Evolutionary conservation across 176 grass and related monocot genomes (phyloP), one percentile per base, ranked within the genome.

Genomic region (Carex scoparia): DNA sequence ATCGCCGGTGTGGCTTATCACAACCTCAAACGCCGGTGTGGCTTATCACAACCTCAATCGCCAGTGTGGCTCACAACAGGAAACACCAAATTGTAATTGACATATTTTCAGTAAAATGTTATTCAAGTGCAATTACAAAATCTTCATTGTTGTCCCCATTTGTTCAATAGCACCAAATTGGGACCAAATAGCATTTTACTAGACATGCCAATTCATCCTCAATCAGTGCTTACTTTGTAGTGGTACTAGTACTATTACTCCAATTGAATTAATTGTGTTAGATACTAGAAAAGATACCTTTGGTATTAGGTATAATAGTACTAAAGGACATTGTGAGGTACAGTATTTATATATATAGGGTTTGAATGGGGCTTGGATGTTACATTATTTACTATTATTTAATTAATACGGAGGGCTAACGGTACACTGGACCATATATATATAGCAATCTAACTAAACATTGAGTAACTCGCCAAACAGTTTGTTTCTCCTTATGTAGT

Each of bases 111-210:
- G 1, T 18, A 19, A 61, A 46, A 27, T 23, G n/a, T 73, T 23
- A 7, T 72, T 48, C 15, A 72, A 46, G 6, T 72, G 15, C 15
- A 72, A 46, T 72, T n/a, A 46, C 40, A 73, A 49, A 27, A 18
- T 73, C 14, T 38, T 46, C 37, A 4, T 3, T 73, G 40, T 38
- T 49, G 15, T 46, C 9, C 42, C 69, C 16, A 73, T 49, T 48
- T 73, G 18, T 73, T n/a, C 16, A 73, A 73, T 49, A 49, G 40
- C 16, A n/a, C 69, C 69, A 73, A 73, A 73, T n/a, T 73, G 38
- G 69, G 69, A 73, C 2, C 46, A 48, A 23, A 72, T 7, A 73
- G 6, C 18, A 73, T 49, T 73, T 40, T 10, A 16, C 49, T 10
- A 51, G 48, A 51, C 48, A 51, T 48, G 42, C 44, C 64, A 66